These are phyloP conservation scores for Strigomonas galati DNA, from an alignment of 208 protist species.

Conservation along the genomic window DNA sequence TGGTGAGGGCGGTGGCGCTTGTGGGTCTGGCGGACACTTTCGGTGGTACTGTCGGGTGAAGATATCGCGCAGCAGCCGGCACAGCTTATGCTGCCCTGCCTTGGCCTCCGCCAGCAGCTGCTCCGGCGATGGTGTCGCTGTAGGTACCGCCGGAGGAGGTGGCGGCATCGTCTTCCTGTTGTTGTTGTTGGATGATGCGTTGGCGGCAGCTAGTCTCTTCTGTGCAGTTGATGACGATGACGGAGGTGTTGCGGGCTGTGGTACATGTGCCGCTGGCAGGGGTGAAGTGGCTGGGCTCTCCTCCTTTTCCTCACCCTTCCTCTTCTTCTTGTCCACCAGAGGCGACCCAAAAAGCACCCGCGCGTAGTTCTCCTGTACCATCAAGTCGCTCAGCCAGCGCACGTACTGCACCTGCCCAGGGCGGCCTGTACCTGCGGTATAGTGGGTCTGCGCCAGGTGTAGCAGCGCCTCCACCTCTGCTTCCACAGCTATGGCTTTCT, in stretches of 20 bases:
- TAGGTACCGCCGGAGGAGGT: too few relatives aligned
- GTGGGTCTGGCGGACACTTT: too few relatives aligned
- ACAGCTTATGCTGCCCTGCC: slow-evolving; percentile 7
- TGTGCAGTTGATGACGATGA: neutral
- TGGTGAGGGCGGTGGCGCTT: too few relatives aligned
- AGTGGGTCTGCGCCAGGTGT: neutral
- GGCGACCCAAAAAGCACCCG: neutral
- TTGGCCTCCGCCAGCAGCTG: neutral
- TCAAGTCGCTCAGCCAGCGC: neutral
- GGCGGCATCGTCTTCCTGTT: neutral
- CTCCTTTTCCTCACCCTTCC: neutral
- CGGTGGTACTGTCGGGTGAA: slow-evolving; percentile 29
- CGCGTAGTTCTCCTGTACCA: neutral
- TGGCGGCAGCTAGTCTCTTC: neutral
- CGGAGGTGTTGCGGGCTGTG: too few relatives aligned
- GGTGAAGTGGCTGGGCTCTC: too few relatives aligned
- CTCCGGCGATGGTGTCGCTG: too few relatives aligned
- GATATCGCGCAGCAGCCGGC: slow-evolving; percentile 22
- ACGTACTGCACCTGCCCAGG: neutral
- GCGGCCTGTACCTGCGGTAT: neutral
- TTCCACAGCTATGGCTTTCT: neutral
- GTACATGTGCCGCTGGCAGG: too few relatives aligned
- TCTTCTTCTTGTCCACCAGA: neutral
- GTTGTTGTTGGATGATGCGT: neutral
- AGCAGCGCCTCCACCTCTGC: neutral